phyloP scores from a whole-genome alignment of 208 protist genomes.

The Acanthamoeba sp. region DNA sequence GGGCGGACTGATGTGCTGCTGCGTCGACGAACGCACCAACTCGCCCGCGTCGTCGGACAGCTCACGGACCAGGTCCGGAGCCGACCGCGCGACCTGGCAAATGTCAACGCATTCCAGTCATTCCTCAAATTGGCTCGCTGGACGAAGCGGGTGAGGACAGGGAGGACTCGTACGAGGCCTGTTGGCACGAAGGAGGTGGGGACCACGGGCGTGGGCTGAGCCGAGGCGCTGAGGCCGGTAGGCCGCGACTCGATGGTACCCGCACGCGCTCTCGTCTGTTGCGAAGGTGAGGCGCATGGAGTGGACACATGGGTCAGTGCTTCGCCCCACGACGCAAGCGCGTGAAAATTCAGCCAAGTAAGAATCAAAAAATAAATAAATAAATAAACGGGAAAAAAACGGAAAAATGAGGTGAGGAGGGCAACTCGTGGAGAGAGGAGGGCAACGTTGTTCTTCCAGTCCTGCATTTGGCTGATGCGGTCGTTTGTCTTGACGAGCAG shows the following conservation, averaged over 20 bases:
- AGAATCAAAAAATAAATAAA: background rate
- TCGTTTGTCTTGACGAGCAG: conserved; percentile 3
- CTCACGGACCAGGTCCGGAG: conserved; percentile 1
- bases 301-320: too few species aligned
- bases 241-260: background rate
- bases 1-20: background rate
- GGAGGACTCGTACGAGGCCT: background rate
- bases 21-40: background rate
- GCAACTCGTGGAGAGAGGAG: conserved; percentile 28
- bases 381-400: background rate
- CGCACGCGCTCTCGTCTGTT: background rate
- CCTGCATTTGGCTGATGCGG: conserved; percentile 18
- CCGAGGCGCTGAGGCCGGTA: background rate
- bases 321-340: too few species aligned
- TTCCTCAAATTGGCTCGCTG: background rate
- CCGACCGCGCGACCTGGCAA: conserved; percentile 1
- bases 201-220: background rate
- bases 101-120: background rate
- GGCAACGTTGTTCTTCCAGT: conserved; percentile 56
- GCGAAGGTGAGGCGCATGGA: background rate
- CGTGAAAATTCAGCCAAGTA: background rate
- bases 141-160: too few species aligned
- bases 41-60: background rate
- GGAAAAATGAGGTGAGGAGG: background rate
- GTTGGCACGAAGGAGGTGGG: background rate